Evolutionary conservation across 1,284 basidiomycete species (phyloP).

Genomic region (Cryptococcus sp.): DNA sequence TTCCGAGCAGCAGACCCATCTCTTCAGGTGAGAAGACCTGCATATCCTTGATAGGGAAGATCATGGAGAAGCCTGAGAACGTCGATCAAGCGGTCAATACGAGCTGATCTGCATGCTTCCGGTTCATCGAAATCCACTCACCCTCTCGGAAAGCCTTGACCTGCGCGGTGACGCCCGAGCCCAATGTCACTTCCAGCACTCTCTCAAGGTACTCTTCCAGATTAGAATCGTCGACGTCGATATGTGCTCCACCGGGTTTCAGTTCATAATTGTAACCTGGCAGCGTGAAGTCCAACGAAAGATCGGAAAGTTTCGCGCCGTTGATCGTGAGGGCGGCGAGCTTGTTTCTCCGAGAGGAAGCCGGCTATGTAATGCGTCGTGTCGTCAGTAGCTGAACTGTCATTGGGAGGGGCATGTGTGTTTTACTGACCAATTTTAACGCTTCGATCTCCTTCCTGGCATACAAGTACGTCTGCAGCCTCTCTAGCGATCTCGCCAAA

Average conservation of each 20-base stretch:
- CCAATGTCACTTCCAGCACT: constrained; percentile 78
- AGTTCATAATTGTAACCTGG: constrained; percentile 94
- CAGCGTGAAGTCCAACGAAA: constrained; percentile 92
- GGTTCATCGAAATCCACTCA: constrained; percentile 8
- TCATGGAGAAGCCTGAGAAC: constrained; percentile 74
- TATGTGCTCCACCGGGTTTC: constrained; percentile 73
- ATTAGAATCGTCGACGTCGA: constrained; percentile 79
- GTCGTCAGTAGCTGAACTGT: not conserved
- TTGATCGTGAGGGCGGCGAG: constrained; percentile 58
- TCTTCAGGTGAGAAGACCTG: constrained; percentile 93
- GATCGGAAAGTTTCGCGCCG: constrained; percentile 68
- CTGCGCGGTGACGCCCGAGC: constrained; percentile 71
- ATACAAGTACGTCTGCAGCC: constrained; percentile 64
- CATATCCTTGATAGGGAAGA: constrained; percentile 88
- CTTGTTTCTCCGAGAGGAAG: constrained; percentile 46
- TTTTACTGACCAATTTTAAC: constrained; percentile 36
- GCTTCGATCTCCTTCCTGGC: constrained; percentile 55
- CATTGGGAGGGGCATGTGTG: not conserved
- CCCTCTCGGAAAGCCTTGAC: constrained; percentile 78
- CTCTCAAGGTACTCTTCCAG: constrained; percentile 83
- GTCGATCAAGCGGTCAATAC: not conserved
- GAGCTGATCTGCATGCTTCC: not conserved
- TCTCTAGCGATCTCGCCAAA: constrained; percentile 80
- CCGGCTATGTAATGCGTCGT: constrained; percentile 25
- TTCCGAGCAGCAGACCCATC: constrained; percentile 89